A percentile compares a stretch with the other conserved stretches of the same genome.
These are phyloP conservation scores for Xylaria arbuscula DNA, from an alignment of 2,329 filamentous ascomycete species.

Conservation along the genomic window DNA sequence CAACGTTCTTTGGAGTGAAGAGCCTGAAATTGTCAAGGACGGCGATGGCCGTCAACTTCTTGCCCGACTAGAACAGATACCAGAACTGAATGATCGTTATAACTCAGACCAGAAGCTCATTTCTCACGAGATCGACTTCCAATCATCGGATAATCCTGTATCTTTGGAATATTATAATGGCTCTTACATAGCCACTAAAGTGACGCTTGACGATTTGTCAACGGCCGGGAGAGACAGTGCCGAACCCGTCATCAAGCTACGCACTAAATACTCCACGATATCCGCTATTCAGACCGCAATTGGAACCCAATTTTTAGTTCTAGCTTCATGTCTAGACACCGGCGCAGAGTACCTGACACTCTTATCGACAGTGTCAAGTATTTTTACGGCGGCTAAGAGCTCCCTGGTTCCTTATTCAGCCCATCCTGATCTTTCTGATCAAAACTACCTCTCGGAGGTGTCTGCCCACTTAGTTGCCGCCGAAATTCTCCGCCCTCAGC, in stretches of 20 bases:
- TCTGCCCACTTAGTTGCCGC: not conserved
- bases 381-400: not conserved
- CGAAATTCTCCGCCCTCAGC: not conserved
- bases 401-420: not conserved
- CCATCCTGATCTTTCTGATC: not conserved
- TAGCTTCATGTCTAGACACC: not conserved
- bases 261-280: not conserved
- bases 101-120: slow-evolving; percentile 11
- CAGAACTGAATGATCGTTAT: slow-evolving; percentile 22
- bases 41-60: not conserved
- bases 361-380: not conserved
- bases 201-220: not conserved
- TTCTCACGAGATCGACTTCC: not conserved
- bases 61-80: not conserved
- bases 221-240: not conserved
- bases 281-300: not conserved
- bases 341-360: not conserved
- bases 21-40: slow-evolving; percentile 12
- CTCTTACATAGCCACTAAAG: not conserved
- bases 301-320: not conserved
- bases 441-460: not conserved
- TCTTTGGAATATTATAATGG: not conserved
- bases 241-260: not conserved
- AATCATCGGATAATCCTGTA: not conserved
- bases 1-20: slow-evolving; percentile 10